These are phyloP conservation scores for Ceratobasidium sp. DNA, from an alignment of 1,284 basidiomycete species.

Conservation along the genomic window DNA sequence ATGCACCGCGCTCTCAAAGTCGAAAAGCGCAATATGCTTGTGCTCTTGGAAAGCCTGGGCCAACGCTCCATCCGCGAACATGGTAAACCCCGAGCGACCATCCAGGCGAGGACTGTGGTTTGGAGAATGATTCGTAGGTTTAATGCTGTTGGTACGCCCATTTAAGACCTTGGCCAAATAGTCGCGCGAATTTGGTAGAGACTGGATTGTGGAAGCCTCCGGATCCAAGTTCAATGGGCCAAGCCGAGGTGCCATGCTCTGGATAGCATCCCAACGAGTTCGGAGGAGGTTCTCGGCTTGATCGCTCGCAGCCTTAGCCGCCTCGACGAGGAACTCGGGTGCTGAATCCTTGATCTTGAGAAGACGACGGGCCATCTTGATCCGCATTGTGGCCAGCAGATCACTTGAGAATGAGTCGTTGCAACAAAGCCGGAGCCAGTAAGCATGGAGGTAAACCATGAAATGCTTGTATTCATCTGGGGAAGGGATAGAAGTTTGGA, in stretches of 20 bases:
- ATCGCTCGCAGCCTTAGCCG: constrained; percentile 42
- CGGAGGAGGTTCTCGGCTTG: constrained; percentile 45
- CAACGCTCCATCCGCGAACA: neutral
- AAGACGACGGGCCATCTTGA: constrained; percentile 53
- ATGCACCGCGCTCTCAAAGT: constrained; percentile 7
- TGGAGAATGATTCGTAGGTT: neutral
- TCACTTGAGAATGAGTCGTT: constrained; percentile 46
- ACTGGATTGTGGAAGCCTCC: constrained; percentile 48
- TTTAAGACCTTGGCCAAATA: constrained; percentile 46
- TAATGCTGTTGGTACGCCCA: neutral
- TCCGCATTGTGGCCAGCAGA: constrained; percentile 49
- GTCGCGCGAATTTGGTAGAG: constrained; percentile 46
- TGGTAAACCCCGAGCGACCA: neutral
- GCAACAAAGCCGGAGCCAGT: constrained; percentile 45
- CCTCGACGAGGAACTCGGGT: constrained; percentile 42
- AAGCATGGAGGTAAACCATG: constrained; percentile 54
- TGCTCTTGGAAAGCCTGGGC: neutral
- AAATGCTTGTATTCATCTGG: constrained; percentile 55
- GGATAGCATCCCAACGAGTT: constrained; percentile 47
- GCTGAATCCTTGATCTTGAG: constrained; percentile 50
- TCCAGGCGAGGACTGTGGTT: neutral
- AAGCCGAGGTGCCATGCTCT: neutral
- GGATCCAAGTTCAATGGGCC: neutral
- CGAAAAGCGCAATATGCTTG: neutral
- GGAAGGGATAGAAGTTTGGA: constrained; percentile 55